Evolutionary conservation across 2,329 filamentous ascomycete genomes (phyloP), one percentile per base, ranked within the genome.

Genomic region (Ceratocystiopsis brevicomis): DNA sequence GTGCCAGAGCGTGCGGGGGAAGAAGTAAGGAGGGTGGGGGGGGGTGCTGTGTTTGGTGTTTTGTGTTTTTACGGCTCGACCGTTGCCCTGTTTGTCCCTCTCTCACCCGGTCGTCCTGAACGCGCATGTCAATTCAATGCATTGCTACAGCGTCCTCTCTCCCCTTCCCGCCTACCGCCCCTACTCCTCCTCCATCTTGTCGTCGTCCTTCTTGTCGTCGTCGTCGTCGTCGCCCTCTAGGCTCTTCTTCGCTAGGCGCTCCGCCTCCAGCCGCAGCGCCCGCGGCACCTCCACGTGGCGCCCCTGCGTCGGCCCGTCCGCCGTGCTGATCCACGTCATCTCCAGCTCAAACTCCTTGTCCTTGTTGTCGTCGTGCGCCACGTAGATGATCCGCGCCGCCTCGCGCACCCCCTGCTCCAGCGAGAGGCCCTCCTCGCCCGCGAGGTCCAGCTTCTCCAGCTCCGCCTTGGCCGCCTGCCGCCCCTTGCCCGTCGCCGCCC

Each of bases 341-440:
- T 98, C 90, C 47, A 98, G 70, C 75, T 98, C 90, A 57, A 96
- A 98, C 51, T 96, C 90, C 71, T 98, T 98, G 66, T 96, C 90
- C 68, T 96, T 96, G 71, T 88, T 96, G 62, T 98, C 90, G 61
- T 96, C 90, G 59, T 98, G 90, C 40, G 88, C 87, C 47, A 94
- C 76, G 61, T 95, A 92, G 63, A 98, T 96, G 63, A 98, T 98
- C 48, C 86, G 71, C 45, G 90, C 90, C 33, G 90, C 90, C 68
- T 96, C 83, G 70, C 93, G 95, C 56, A 98, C 84, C 41, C 81
- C 90, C 57, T 96, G 78, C 57, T 81, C 68, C 47, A 98, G 68
- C 48, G 79, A 82, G 44, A 96, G 71, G 42, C 73, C 79, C 40
- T 71, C 79, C 41, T 76, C 81, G 12, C 78, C 78, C 43, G 76